Evolutionary conservation across 192 early-diverging fungal genomes (phyloP).

Genomic region (Entrophospora sp.): DNA sequence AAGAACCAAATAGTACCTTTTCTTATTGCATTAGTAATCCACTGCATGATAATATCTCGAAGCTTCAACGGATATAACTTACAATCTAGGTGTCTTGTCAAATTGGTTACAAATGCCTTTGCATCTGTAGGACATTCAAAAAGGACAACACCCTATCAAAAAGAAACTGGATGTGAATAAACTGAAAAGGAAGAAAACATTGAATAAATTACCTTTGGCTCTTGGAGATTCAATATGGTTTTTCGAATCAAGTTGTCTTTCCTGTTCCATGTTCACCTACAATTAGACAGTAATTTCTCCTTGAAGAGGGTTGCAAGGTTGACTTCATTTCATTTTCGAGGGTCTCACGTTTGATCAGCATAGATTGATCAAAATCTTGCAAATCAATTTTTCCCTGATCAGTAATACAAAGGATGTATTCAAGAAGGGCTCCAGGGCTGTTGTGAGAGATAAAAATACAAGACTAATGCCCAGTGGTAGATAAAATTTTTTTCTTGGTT

Average conservation of each 20-base stretch:
- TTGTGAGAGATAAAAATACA: slow-evolving; percentile 9
- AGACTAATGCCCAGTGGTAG: slow-evolving; percentile 1
- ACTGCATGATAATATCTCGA: slow-evolving; percentile 3
- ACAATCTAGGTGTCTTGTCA: slow-evolving; percentile 7
- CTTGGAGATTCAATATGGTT: background rate
- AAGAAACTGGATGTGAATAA: slow-evolving; percentile 16
- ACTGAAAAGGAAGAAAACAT: slow-evolving; percentile 10
- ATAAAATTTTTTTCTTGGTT: slow-evolving; percentile 1
- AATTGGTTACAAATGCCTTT: background rate
- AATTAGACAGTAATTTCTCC: slow-evolving; percentile 6
- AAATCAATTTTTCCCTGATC: background rate
- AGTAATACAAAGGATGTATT: background rate
- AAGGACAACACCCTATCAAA: slow-evolving; percentile 16
- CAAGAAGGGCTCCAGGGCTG: background rate
- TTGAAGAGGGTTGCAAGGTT: slow-evolving; percentile 8
- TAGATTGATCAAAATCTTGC: background rate
- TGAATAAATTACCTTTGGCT: slow-evolving; percentile 19
- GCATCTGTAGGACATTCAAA: slow-evolving; percentile 10
- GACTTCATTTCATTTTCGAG: background rate
- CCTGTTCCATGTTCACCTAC: slow-evolving; percentile 12
- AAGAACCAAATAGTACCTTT: background rate
- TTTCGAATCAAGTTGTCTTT: slow-evolving; percentile 15
- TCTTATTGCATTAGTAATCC: background rate
- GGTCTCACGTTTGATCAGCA: background rate
- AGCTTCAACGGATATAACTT: slow-evolving; percentile 7